Evolutionary conservation across 805 yeast genomes (phyloP), one percentile per base, ranked within the genome.

Genomic region (Hanseniaspora mollemarum): DNA sequence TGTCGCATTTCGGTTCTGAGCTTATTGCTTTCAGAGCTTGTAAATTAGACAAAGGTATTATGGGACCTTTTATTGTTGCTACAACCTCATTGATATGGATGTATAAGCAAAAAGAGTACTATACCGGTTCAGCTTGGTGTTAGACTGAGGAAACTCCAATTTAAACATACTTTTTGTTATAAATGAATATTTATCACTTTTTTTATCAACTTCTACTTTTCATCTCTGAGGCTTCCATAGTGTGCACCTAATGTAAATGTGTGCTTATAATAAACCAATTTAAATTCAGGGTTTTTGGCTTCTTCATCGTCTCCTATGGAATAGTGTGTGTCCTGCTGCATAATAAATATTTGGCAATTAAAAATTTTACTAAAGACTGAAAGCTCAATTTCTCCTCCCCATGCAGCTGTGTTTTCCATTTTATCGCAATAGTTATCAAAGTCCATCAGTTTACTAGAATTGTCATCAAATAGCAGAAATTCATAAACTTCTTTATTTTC

Each of bases 331-430:
- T 76, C 33, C 58, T 63, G 56, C 87, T 83, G 71, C 83, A 78
- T 67, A 10, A 90, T 80, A 43, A 80, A 71, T n/a, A 90, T 77
- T 0, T 87, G 84, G 57, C 84, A 78, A 53, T 80, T 71, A 58
- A 72, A 83, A n/a, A 76, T 77, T 53, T 77, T 73, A 0, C 94
- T 73, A 37, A 88, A 69, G 0, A 96, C 96, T 60, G 85, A 64
- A 18, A 90, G 79, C 68, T 90, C 98, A 70, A 87, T 70, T 59
- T 92, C 96, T 8, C 95, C 92, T 24, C 98, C 98, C 98, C 98
- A 90, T 71, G 84, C 76, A 0, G 94, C 80, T 0, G 95, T 86
- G n/a, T 64, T 70, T 53, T 75, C 83, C 53, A 90, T 71, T 55
- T 80, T 81, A 2, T 69, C 64, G 2, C 85, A 74, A 62, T 92